A percentile compares a stretch with the other conserved stretches of the same genome.
Conservation (phyloP, 306 rosid genomes). For the Quercus variabilis region DNA sequence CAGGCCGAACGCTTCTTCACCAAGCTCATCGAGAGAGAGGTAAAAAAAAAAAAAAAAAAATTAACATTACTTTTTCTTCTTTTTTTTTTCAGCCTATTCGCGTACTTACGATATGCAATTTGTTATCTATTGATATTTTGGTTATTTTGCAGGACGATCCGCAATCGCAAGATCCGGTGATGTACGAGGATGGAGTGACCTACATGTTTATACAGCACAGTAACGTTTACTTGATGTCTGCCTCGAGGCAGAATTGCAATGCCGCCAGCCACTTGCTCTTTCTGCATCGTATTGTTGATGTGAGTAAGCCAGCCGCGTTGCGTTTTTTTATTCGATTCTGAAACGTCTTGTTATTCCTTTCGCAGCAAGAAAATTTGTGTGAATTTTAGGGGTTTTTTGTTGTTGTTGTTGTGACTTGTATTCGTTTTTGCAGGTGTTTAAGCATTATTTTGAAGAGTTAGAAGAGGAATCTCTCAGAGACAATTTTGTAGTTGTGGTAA, state of each 20-base stretch:
- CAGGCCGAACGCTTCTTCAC: slow-evolving; percentile 98
- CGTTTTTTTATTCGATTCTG: neutral
- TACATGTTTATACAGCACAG: slow-evolving; percentile 95
- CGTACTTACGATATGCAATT: neutral
- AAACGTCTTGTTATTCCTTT: neutral
- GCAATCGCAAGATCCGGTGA: slow-evolving; percentile 90
- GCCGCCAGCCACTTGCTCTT: slow-evolving; percentile 89
- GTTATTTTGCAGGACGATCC: slow-evolving; percentile 73
- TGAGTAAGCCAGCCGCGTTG: slow-evolving; percentile 26
- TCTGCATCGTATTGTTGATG: slow-evolving; percentile 88
- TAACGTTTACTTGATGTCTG: slow-evolving; percentile 85
- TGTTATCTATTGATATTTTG: neutral
- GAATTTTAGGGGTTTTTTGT: too few species aligned
- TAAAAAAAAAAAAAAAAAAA: neutral
- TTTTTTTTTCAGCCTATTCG: too few species aligned
- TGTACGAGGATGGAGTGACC: slow-evolving; percentile 75
- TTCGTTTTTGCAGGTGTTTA: slow-evolving; percentile 68
- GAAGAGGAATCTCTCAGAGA: slow-evolving; percentile 98
- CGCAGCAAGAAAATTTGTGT: neutral
- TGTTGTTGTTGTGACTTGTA: neutral
- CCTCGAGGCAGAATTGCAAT: slow-evolving; percentile 95
- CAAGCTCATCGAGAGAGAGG: slow-evolving; percentile 97
- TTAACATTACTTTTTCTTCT: too few species aligned
- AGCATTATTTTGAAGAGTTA: slow-evolving; percentile 93
- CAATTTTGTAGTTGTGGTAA: slow-evolving; percentile 98